These are phyloP conservation scores for Monilinia fructicola DNA, from an alignment of 2,329 filamentous ascomycete species.

Conservation along the genomic window DNA sequence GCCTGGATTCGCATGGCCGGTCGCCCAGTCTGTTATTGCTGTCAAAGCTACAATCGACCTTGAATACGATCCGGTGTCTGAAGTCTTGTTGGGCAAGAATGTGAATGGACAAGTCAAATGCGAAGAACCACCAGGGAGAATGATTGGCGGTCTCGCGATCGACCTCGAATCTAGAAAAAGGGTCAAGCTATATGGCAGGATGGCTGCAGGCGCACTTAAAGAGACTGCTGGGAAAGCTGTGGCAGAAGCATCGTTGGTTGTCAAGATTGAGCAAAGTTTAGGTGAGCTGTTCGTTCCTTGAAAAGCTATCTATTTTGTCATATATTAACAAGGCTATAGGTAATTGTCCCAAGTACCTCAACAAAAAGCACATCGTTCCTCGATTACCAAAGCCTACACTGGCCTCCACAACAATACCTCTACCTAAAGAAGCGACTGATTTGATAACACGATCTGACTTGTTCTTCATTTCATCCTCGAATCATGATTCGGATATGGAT, in stretches of 20 bases:
- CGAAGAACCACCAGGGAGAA: constrained; percentile 42
- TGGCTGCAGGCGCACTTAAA: constrained; percentile 63
- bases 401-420: constrained; percentile 46
- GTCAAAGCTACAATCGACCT: constrained; percentile 61
- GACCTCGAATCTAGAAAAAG: constrained; percentile 66
- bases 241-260: constrained; percentile 52
- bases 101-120: constrained; percentile 44
- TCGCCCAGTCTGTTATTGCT: constrained; percentile 63
- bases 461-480: constrained; percentile 73
- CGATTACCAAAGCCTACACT: constrained; percentile 55
- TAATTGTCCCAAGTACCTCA: constrained; percentile 87
- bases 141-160: constrained; percentile 62
- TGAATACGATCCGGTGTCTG: constrained; percentile 66
- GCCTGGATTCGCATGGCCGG: constrained; percentile 61
- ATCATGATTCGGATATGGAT: constrained; percentile 68
- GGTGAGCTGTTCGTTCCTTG: constrained; percentile 41
- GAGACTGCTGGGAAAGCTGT: constrained; percentile 31
- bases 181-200: constrained; percentile 69
- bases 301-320: not conserved
- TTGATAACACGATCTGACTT: constrained; percentile 67
- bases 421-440: constrained; percentile 39
- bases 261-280: constrained; percentile 68
- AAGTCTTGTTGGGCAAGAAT: constrained; percentile 55
- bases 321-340: constrained; percentile 44
- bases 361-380: constrained; percentile 64